Evolutionary conservation across 306 rosid genomes (phyloP).

Genomic region (Dicorynia guianensis): DNA sequence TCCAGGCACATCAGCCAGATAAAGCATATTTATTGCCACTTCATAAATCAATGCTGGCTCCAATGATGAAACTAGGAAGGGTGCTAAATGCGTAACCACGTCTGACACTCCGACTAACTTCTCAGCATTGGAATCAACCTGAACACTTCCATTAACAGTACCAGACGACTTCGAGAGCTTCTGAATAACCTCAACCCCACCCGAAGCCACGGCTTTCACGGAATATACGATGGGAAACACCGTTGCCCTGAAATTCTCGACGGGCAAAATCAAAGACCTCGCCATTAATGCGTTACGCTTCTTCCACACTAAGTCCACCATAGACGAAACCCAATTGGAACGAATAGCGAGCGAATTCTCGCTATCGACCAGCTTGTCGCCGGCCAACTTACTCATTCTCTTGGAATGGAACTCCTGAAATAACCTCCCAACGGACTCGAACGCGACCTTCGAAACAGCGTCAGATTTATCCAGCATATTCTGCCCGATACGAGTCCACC

Average conservation of each 20-base stretch:
- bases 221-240: slow-evolving; percentile 91
- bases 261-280: slow-evolving; percentile 85
- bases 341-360: slow-evolving; percentile 93
- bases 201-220: slow-evolving; percentile 91
- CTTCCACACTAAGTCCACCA: slow-evolving; percentile 97
- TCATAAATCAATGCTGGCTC: slow-evolving; percentile 95
- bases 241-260: slow-evolving; percentile 84
- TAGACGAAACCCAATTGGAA: slow-evolving; percentile 94
- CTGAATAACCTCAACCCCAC: slow-evolving; percentile 78
- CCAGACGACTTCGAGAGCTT: slow-evolving; percentile 78
- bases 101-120: slow-evolving; percentile 90
- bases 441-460: slow-evolving; percentile 88
- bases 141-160: slow-evolving; percentile 29
- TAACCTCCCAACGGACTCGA: slow-evolving; percentile 90
- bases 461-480: slow-evolving; percentile 92
- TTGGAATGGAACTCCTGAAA: slow-evolving; percentile 93
- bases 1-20: slow-evolving; percentile 98
- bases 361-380: slow-evolving; percentile 92
- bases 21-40: slow-evolving; percentile 93
- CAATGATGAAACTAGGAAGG: slow-evolving; percentile 88
- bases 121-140: slow-evolving; percentile 80
- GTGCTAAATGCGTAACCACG: slow-evolving; percentile 89
- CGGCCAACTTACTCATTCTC: slow-evolving; percentile 92
- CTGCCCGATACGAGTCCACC: slow-evolving; percentile 89
- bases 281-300: slow-evolving; percentile 91